A percentile compares a stretch with the other conserved stretches of the same genome.
Conservation (phyloP, 176 grass and related monocot genomes). For the Ensete glaucum region DNA sequence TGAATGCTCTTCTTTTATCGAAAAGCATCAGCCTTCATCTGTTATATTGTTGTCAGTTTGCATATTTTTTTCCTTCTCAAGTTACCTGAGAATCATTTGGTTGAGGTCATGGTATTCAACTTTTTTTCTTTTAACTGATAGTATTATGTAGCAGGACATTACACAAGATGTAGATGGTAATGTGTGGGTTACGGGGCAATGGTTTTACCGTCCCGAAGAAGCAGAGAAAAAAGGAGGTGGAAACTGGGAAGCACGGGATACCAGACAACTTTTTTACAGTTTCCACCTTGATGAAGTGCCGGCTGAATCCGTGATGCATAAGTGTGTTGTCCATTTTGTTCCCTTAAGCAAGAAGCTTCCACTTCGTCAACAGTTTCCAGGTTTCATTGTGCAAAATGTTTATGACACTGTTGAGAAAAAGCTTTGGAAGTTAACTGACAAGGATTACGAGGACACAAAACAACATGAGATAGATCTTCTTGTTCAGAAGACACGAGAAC, state of each 20-base stretch:
- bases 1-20: no score
- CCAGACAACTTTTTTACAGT: slow-evolving; percentile 90
- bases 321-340: slow-evolving; percentile 91
- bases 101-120: neutral
- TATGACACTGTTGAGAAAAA: slow-evolving; percentile 83
- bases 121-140: neutral
- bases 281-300: slow-evolving; percentile 87
- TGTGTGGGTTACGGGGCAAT: slow-evolving; percentile 75
- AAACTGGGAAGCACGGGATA: slow-evolving; percentile 67
- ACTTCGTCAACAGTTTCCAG: slow-evolving; percentile 72
- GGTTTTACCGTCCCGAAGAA: slow-evolving; percentile 98
- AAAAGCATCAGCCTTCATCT: neutral
- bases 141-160: slow-evolving; percentile 49
- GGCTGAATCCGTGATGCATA: slow-evolving; percentile 97
- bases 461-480: slow-evolving; percentile 83
- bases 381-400: slow-evolving; percentile 90
- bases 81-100: neutral
- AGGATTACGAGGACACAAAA: slow-evolving; percentile 80
- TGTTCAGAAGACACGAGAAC: slow-evolving; percentile 67
- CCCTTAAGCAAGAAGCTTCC: slow-evolving; percentile 73
- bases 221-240: slow-evolving; percentile 87
- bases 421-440: slow-evolving; percentile 86
- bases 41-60: neutral
- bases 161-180: slow-evolving; percentile 49
- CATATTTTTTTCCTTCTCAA: neutral